Evolutionary conservation across 2,329 filamentous ascomycete species (phyloP).

Genomic region (Nemania sp.): DNA sequence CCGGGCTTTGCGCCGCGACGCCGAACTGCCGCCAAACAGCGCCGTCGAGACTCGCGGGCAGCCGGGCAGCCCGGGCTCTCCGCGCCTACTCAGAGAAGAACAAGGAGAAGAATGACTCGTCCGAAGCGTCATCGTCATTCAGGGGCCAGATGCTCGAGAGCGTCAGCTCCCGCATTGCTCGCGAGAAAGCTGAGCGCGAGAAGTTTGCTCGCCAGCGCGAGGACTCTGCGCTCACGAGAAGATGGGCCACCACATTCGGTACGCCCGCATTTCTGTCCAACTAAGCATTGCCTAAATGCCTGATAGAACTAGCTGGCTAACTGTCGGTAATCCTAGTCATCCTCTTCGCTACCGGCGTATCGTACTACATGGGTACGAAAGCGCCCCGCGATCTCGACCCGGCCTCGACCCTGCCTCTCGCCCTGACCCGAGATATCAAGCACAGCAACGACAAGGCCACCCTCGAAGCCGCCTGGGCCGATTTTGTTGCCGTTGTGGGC

Average conservation of each 20-base stretch:
- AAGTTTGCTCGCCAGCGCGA: conserved; percentile 50
- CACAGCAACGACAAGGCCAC: conserved; percentile 65
- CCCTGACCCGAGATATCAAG: conserved; percentile 51
- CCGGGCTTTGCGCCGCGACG: conserved; percentile 27
- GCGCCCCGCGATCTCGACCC: conserved; percentile 54
- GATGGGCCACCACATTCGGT: conserved; percentile 60
- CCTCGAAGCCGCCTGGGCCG: conserved; percentile 70
- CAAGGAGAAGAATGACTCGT: conserved; percentile 33
- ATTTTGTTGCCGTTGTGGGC: conserved; percentile 66
- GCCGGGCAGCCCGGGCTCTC: conserved; percentile 20
- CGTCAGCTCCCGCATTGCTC: conserved; percentile 56
- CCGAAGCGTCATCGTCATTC: conserved; percentile 49
- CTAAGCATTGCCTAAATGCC: not conserved
- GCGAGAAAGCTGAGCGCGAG: conserved; percentile 58
- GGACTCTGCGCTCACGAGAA: conserved; percentile 45
- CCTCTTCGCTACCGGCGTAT: conserved; percentile 53
- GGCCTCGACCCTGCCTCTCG: conserved; percentile 62
- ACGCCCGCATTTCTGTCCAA: conserved; percentile 9
- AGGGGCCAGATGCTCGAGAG: conserved; percentile 64
- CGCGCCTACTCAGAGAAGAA: conserved; percentile 36
- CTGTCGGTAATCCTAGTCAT: conserved; percentile 47
- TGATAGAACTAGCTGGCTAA: conserved; percentile 11
- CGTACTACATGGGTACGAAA: conserved; percentile 63
- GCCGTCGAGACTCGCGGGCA: conserved; percentile 23
- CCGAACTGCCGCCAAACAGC: conserved; percentile 20